Evolutionary conservation across 345 rosid genomes (phyloP), one percentile per base, ranked within the genome.

Genomic region (Eucalyptus cloeziana): DNA sequence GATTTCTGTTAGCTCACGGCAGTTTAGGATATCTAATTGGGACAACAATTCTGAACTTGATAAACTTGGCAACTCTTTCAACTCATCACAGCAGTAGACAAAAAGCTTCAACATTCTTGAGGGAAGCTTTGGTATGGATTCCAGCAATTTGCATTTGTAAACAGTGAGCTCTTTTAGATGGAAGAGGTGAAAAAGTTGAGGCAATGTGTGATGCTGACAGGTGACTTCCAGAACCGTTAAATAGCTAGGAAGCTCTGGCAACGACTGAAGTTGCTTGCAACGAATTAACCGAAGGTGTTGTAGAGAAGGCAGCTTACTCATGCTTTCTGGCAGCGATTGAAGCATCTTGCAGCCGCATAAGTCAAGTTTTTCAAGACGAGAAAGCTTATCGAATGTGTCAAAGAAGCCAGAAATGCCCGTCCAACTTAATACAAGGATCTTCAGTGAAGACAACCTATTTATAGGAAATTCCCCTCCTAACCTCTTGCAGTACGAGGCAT

Each of bases 401-500:
- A 19, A 8, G 37, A 62, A 62, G 19, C 71, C 17, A 30, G 33
- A 62, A 62, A 62, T 1, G 9, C 33, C 8, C 0, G 37, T 62
- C 9, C 19, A 3, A 30, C 33, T 62, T 62, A 62, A 62, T 13
- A 30, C 71, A 62, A 62, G 19, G 19, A 62, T 7, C 71, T 62
- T 62, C 2, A 62, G 3, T 30, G 69, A 62, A 62, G 69, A 62
- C 15, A 62, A 30, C 9, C 33, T 33, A 62, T 30, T 8, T 62
- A 30, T 62, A 4, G 3, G 19, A 13, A 62, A 13, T 13, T 62
- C 10, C 19, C 71, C 71, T 62, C 1, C 4, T 2, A 30, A 2
- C 3, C 2, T 30, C 4, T 0, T 2, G 71, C 17, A 7, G 1
- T 1, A 3, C 3, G 33, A 62, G 33, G 33, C 71, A 62, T 62